Evolutionary conservation across 495 filamentous ascomycete genomes (phyloP).

Genomic region (Hypoxylon fuscum): DNA sequence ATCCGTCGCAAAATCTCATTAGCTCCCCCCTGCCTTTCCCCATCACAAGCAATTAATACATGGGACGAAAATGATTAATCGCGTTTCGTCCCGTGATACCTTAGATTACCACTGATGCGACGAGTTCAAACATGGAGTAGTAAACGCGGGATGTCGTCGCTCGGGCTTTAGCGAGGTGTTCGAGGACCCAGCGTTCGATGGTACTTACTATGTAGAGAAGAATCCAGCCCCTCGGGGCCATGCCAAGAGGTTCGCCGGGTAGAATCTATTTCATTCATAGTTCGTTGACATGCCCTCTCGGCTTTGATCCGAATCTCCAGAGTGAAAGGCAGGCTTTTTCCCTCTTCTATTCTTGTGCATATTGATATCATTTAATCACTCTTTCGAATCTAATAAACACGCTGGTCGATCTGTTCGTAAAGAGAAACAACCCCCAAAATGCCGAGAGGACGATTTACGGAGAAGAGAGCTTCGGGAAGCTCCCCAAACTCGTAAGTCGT

Average conservation of each 20-base stretch:
- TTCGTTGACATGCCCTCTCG: not conserved
- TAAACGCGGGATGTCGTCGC: slow-evolving; percentile 20
- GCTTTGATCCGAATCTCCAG: slow-evolving; percentile 7
- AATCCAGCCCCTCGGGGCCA: slow-evolving; percentile 30
- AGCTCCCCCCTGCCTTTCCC: not conserved
- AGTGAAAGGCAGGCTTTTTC: slow-evolving; percentile 15
- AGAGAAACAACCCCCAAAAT: slow-evolving; percentile 20
- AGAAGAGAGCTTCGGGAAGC: slow-evolving; percentile 23
- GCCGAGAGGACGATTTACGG: slow-evolving; percentile 25
- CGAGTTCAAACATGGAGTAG: slow-evolving; percentile 20
- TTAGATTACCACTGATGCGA: slow-evolving; percentile 27
- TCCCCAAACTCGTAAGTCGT: slow-evolving; percentile 32
- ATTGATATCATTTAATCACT: not conserved
- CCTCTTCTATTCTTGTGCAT: slow-evolving; percentile 1
- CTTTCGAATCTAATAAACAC: not conserved
- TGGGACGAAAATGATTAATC: slow-evolving; percentile 24
- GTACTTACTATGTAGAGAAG: slow-evolving; percentile 7
- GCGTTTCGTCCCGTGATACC: slow-evolving; percentile 32
- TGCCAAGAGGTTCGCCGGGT: slow-evolving; percentile 26
- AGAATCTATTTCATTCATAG: slow-evolving; percentile 22
- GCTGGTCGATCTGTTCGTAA: slow-evolving; percentile 1
- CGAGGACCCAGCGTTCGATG: slow-evolving; percentile 10
- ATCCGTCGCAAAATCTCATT: slow-evolving; percentile 32
- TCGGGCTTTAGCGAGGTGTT: slow-evolving; percentile 15
- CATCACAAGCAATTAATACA: slow-evolving; percentile 12